Evolutionary conservation across 805 yeast genomes (phyloP), one percentile per base, ranked within the genome.

Genomic region (Wilhelminamyces savonicus): DNA sequence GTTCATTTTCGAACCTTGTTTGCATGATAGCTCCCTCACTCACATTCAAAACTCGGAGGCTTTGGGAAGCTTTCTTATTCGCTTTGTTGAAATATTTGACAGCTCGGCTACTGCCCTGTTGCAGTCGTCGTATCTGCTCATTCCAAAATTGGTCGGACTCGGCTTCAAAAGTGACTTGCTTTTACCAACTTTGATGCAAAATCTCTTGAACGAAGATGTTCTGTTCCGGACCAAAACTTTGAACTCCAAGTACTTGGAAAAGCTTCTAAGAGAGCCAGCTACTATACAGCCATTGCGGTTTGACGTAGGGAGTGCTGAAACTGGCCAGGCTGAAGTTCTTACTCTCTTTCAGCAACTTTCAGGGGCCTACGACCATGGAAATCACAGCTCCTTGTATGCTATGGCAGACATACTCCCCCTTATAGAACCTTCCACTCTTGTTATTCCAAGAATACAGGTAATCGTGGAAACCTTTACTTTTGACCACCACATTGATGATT

Each of bases 51-150:
- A n/a, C n/a, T n/a, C n/a, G n/a, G 35, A 26, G 3, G 24, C 26
- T 1, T 29, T 55, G 11, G 62, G 70, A 7, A 43, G 47, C 6
- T 57, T 60, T 34, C 62, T 69, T 12, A 59, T 81, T 22, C 48
- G 50, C 11, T 46, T 84, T 2, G 69, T 86, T 21, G 85, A 85
- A 35, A 36, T 64, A 1, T 64, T 86, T 28, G 80, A 77, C 58
- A 66, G 32, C 36, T 69, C 28, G 31, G 53, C 25, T 31, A 59
- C 35, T 52, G 50, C 29, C 32, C 43, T 40, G 27, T 40, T 35
- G 26, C 28, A 26, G 18, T 36, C 20, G 25, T 43, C 59, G 7
- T 37, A 39, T 30, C 18, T 27, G 6, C 23, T 52, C 13, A 27
- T 44, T 16, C 28, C 40, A 21, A 29, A 35, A 1, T 31, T 62